phyloP scores from a whole-genome alignment of 805 yeast genomes.

The Saccharomycopsis selenospora region DNA sequence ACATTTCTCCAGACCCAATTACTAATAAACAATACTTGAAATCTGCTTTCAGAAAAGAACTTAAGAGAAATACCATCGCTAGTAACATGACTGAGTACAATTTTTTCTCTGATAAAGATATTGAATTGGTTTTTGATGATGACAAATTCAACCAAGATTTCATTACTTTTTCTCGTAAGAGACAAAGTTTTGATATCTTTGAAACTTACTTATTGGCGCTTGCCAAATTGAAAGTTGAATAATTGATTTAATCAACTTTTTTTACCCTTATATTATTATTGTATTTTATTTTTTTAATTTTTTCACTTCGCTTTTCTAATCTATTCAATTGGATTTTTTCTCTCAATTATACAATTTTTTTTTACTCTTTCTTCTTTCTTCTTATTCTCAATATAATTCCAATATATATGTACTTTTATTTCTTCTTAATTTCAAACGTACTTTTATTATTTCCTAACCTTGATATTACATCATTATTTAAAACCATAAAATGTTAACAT shows the following conservation, averaged over 20 bases:
- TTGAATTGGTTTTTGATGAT: slow-evolving; percentile 19
- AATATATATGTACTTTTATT: too few relatives aligned
- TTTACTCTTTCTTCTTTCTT: too few relatives aligned
- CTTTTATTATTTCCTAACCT: too few relatives aligned
- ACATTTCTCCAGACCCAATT: slow-evolving; percentile 8
- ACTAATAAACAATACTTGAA: slow-evolving; percentile 8
- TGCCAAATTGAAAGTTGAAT: slow-evolving; percentile 15
- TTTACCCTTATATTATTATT: not conserved
- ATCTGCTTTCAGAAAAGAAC: slow-evolving; percentile 6
- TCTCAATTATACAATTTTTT: too few relatives aligned
- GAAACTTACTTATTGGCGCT: slow-evolving; percentile 21
- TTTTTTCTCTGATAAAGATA: slow-evolving; percentile 16
- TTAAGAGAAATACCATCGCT: slow-evolving; percentile 13
- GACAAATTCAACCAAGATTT: slow-evolving; percentile 18
- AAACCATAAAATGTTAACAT: too few relatives aligned
- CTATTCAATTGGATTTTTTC: too few relatives aligned
- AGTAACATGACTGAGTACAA: slow-evolving; percentile 19
- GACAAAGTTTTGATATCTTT: slow-evolving; percentile 20
- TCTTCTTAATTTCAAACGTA: too few relatives aligned
- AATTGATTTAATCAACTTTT: not conserved
- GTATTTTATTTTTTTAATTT: too few relatives aligned
- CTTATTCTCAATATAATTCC: too few relatives aligned
- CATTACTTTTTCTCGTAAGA: slow-evolving; percentile 15
- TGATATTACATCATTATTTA: too few relatives aligned
- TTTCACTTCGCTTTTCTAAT: too few relatives aligned